These are phyloP conservation scores for Penicillium italicum DNA, from an alignment of 2,329 filamentous ascomycete species.

Conservation along the genomic window DNA sequence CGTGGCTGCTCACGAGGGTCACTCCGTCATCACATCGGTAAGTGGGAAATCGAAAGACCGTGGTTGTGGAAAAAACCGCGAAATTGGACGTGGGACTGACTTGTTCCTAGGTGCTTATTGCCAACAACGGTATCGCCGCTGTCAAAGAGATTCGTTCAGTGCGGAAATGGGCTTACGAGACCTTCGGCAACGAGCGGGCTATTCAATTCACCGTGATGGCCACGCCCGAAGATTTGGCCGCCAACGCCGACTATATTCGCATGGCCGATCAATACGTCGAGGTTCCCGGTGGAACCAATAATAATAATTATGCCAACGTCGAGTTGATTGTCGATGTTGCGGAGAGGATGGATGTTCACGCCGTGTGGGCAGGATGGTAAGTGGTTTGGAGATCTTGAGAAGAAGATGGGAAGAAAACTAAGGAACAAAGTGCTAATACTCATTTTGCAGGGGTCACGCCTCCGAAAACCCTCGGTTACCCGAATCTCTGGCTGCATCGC, in stretches of 20 bases:
- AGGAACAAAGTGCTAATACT: not conserved
- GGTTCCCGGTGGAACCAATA: slow-evolving; percentile 97
- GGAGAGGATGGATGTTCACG: slow-evolving; percentile 97
- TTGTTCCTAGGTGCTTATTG: slow-evolving; percentile 80
- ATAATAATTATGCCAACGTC: slow-evolving; percentile 99
- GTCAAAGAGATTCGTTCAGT: slow-evolving; percentile 99
- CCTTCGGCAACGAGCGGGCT: slow-evolving; percentile 94
- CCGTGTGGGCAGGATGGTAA: slow-evolving; percentile 98
- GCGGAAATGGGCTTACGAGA: slow-evolving; percentile 99
- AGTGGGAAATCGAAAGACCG: slow-evolving; percentile 19
- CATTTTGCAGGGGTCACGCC: slow-evolving; percentile 72
- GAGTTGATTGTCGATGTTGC: slow-evolving; percentile 98
- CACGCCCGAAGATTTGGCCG: slow-evolving; percentile 92
- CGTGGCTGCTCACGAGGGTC: slow-evolving; percentile 80
- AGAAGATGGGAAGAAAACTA: too few relatives aligned
- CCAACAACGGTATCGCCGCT: slow-evolving; percentile 99
- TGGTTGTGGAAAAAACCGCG: too few relatives aligned
- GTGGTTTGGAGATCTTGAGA: slow-evolving; percentile 27
- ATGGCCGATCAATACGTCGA: slow-evolving; percentile 99
- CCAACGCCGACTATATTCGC: slow-evolving; percentile 98
- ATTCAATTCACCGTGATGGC: slow-evolving; percentile 99
- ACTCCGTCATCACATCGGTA: slow-evolving; percentile 98
- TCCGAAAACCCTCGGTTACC: slow-evolving; percentile 98
- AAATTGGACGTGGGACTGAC: slow-evolving; percentile 11
- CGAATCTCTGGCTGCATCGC: slow-evolving; percentile 90